A percentile compares a stretch with the other conserved stretches of the same genome.
phyloP scores from a whole-genome alignment of 1,139 yeast genomes.

The Blastobotrys proliferans region DNA sequence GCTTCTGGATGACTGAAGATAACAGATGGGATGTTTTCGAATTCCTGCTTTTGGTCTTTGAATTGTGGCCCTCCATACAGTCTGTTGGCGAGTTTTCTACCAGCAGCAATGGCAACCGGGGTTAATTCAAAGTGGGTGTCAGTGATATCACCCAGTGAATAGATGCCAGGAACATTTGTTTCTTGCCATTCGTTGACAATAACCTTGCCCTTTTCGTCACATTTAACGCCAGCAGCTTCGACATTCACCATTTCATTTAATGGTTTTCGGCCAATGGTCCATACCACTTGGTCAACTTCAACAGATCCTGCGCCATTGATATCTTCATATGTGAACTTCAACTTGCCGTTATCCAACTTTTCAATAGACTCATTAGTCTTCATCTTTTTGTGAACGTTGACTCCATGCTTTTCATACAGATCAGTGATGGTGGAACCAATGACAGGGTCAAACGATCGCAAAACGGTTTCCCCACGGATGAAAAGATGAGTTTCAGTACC shows the following conservation, averaged over 20 bases:
- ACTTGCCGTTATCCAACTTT: constrained; percentile 53
- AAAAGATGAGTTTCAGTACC: constrained; percentile 86
- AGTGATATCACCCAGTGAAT: constrained; percentile 88
- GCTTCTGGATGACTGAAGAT: constrained; percentile 97
- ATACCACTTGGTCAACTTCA: constrained; percentile 75
- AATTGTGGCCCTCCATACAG: constrained; percentile 74
- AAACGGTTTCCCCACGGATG: constrained; percentile 85
- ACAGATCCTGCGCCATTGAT: constrained; percentile 34
- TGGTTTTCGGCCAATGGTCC: constrained; percentile 93
- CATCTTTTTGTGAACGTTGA: constrained; percentile 67
- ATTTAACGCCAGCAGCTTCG: constrained; percentile 67
- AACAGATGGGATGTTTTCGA: constrained; percentile 81
- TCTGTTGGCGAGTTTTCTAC: constrained; percentile 88
- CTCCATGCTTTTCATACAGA: constrained; percentile 73
- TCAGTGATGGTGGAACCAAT: constrained; percentile 78
- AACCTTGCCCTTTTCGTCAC: constrained; percentile 55
- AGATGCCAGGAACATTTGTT: constrained; percentile 67
- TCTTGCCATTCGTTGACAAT: constrained; percentile 84
- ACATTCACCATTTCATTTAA: constrained; percentile 62
- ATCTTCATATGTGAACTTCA: constrained; percentile 49
- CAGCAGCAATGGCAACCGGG: constrained; percentile 98
- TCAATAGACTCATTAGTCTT: constrained; percentile 45
- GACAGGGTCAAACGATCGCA: constrained; percentile 80
- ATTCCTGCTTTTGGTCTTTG: constrained; percentile 73
- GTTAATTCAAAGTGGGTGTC: constrained; percentile 84